phyloP scores from a whole-genome alignment of 768 basidiomycete genomes.

The Trametes gibbosa region DNA sequence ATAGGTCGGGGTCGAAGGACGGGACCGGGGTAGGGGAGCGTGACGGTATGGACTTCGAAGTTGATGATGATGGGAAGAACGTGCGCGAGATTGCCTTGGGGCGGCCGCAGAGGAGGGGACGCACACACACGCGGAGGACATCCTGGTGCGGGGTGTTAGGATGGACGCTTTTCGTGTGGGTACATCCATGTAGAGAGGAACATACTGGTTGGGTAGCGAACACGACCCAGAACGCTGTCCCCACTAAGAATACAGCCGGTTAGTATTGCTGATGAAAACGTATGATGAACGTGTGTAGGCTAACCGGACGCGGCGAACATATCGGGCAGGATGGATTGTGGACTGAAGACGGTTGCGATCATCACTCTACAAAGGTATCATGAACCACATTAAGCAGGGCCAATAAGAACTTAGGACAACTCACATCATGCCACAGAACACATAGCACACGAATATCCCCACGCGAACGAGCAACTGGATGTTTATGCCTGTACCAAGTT shows the following conservation, averaged over 20 bases:
- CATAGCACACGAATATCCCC: conserved; percentile 23
- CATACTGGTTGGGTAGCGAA: conserved; percentile 27
- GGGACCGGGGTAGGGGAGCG: conserved; percentile 9
- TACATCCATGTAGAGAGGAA: background rate
- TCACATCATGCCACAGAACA: conserved; percentile 24
- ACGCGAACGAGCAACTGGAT: conserved; percentile 23
- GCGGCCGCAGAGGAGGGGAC: conserved; percentile 11
- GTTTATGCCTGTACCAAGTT: conserved; percentile 9
- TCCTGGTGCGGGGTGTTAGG: conserved; percentile 10
- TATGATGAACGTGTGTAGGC: background rate
- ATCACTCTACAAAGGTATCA: conserved; percentile 8
- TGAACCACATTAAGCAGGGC: background rate
- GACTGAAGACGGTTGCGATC: conserved; percentile 10
- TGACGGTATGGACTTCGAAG: background rate
- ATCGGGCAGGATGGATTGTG: conserved; percentile 21
- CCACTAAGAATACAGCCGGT: conserved; percentile 15
- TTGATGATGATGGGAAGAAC: background rate
- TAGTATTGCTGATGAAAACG: background rate
- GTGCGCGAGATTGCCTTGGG: background rate
- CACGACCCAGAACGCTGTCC: conserved; percentile 25
- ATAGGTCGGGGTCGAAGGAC: conserved; percentile 12
- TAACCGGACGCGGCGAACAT: conserved; percentile 28
- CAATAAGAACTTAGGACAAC: background rate
- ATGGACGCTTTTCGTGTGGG: background rate
- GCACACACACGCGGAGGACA: conserved; percentile 23